Evolutionary conservation across 2,329 filamentous ascomycete genomes (phyloP).

Genomic region (Claviceps sp.): DNA sequence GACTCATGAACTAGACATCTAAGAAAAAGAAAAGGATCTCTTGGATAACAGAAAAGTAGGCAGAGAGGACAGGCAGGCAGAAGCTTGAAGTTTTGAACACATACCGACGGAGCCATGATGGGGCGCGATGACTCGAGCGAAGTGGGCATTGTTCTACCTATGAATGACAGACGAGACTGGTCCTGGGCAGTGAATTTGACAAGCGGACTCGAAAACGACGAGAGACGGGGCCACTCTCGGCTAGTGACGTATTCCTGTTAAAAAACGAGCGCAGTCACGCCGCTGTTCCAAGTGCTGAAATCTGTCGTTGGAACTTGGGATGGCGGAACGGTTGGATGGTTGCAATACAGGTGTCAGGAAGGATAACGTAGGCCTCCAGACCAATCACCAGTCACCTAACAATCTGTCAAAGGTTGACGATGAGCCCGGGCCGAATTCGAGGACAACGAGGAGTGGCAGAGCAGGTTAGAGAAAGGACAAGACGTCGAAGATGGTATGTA

Average conservation of each 20-base stretch:
- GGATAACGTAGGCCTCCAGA: neutral
- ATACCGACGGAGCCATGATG: slow-evolving; percentile 50
- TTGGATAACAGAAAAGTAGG: neutral
- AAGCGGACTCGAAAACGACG: neutral
- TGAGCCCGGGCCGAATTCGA: neutral
- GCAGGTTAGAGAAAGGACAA: too few species aligned
- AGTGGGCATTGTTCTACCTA: slow-evolving; percentile 31
- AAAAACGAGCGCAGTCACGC: neutral
- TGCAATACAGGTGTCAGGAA: neutral
- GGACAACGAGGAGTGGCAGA: neutral
- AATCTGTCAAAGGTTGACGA: neutral
- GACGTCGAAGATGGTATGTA: too few species aligned
- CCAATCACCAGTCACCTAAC: neutral
- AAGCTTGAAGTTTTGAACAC: slow-evolving; percentile 17
- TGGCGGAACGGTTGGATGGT: neutral
- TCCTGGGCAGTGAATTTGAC: neutral
- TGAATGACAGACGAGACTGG: neutral
- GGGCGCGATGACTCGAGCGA: slow-evolving; percentile 48
- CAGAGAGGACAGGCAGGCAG: neutral
- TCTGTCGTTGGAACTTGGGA: neutral
- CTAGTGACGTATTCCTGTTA: neutral
- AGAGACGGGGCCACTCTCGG: neutral
- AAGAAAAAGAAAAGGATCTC: neutral
- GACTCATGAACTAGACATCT: neutral
- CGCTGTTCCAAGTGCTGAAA: neutral